Conservation (phyloP, 2,329 filamentous ascomycete genomes). For the Dothiorella sarmentorum region DNA sequence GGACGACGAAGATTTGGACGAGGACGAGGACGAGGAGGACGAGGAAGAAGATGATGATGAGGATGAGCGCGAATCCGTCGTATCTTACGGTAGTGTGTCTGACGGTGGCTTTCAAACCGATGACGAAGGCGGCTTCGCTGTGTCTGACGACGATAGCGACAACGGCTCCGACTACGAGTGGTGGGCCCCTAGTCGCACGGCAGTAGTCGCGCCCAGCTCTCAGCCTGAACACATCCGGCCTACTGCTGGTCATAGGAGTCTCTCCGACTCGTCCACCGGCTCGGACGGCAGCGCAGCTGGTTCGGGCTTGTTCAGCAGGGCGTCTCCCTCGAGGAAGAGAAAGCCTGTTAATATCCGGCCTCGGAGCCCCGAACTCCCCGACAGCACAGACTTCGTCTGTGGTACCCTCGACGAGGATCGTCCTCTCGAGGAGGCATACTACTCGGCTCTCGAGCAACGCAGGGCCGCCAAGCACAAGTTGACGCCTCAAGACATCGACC, state of each 20-base stretch:
- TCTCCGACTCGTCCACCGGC: constrained; percentile 54
- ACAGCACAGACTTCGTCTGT: constrained; percentile 99
- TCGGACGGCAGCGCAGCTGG: constrained; percentile 43
- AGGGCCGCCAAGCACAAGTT: constrained; percentile 40
- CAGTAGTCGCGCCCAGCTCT: constrained; percentile 54
- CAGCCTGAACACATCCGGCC: constrained; percentile 48
- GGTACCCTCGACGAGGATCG: constrained; percentile 95
- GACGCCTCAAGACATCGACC: constrained; percentile 61
- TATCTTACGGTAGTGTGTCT: constrained; percentile 38
- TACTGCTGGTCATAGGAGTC: constrained; percentile 41
- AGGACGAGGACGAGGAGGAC: constrained; percentile 43
- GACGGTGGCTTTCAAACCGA: constrained; percentile 78
- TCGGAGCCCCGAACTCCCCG: constrained; percentile 78
- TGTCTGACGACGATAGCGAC: constrained; percentile 65
- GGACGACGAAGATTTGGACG: constrained; percentile 35
- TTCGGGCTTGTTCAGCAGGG: constrained; percentile 21
- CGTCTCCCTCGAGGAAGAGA: constrained; percentile 44
- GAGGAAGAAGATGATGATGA: constrained; percentile 51
- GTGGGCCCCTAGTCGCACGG: constrained; percentile 55
- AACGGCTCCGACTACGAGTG: constrained; percentile 62
- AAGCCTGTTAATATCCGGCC: constrained; percentile 58
- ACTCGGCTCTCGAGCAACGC: constrained; percentile 76
- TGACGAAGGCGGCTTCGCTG: constrained; percentile 68
- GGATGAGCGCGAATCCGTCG: constrained; percentile 30
- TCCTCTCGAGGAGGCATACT: constrained; percentile 88